Evolutionary conservation across 352 stramenopile species (phyloP), one percentile per base, ranked within the genome.

Genomic region (Phytophthora lateralis): DNA sequence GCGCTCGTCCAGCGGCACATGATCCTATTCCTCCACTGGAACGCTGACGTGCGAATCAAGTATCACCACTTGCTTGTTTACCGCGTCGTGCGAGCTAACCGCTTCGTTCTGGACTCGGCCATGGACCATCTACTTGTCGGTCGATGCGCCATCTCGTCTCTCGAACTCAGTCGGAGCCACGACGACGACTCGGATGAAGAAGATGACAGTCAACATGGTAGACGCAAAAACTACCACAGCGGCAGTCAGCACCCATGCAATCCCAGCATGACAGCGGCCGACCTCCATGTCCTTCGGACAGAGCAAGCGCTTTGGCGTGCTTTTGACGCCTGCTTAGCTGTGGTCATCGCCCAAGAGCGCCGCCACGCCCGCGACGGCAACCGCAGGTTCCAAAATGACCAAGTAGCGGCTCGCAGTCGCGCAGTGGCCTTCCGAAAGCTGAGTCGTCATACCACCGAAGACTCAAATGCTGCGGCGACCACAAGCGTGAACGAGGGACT

Each of bases 51-150:
- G 7, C 69, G 84, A 5, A 73, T 68, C 44, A 80, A 78, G 29
- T 93, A 93, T 56, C 84, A 93, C 35, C 84, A 93, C 62, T 15
- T 93, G 15, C 69, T 93, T 3, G 75, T 91, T 2, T 93, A 90
- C 59, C 83, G 79, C 26, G 60, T 89, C 18, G 60, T 79, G 0
- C 76, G 81, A 44, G 76, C 80, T 8, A 81, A 88, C 44, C 78
- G 84, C 2, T 86, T 82, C 46, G 52, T 87, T 15, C 59, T 93
- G 4, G 76, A 89, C 55, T 91, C 82, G 18, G 66, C 75, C 0
- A 82, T 90, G 27, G 84, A 93, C 38, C 77, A 82, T 15, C 39
- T 93, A n/a, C 69, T 93, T 1, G 62, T 90, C 12, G 79, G 82
- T 11, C 73, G 76, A 3, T 60, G 74, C n/a, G 79, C 79, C 5